Percentiles rank a stretch among this genome's conserved stretches.
Conservation (phyloP, 148 eudicot species). For the Fagopyrum tataricum region DNA sequence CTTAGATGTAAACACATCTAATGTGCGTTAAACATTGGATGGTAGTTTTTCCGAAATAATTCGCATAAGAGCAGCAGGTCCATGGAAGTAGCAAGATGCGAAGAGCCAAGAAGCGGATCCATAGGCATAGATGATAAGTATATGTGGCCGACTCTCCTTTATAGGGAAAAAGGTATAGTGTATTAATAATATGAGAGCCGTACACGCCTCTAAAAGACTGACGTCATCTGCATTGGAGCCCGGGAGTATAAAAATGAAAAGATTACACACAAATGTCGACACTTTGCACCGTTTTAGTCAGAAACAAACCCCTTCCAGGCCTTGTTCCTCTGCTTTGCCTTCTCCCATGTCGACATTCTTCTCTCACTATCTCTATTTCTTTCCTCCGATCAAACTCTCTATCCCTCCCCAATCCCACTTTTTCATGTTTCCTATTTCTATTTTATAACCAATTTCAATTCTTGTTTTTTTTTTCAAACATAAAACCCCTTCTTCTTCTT, state of each 20-base stretch:
- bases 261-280: slow-evolving; percentile 9
- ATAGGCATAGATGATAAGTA: too few species aligned
- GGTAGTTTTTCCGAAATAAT: too few species aligned
- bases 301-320: background rate
- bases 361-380: background rate
- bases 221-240: too few species aligned
- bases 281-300: background rate
- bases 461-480: background rate
- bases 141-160: too few species aligned
- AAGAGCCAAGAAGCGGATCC: too few species aligned
- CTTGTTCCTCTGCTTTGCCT: background rate
- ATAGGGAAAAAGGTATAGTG: too few species aligned
- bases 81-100: too few species aligned
- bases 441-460: background rate
- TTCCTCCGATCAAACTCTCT: background rate
- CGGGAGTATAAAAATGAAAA: background rate
- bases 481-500: background rate
- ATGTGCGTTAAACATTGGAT: too few species aligned
- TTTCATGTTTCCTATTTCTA: background rate
- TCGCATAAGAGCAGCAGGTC: too few species aligned
- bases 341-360: slow-evolving; percentile 8
- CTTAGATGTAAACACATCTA: too few species aligned
- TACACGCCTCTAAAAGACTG: too few species aligned
- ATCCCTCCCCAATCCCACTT: background rate
- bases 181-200: too few species aligned